Percentiles rank a stretch among this genome's conserved stretches.
These are phyloP conservation scores for Candida boidinii DNA, from an alignment of 805 yeast species.

Conservation along the genomic window DNA sequence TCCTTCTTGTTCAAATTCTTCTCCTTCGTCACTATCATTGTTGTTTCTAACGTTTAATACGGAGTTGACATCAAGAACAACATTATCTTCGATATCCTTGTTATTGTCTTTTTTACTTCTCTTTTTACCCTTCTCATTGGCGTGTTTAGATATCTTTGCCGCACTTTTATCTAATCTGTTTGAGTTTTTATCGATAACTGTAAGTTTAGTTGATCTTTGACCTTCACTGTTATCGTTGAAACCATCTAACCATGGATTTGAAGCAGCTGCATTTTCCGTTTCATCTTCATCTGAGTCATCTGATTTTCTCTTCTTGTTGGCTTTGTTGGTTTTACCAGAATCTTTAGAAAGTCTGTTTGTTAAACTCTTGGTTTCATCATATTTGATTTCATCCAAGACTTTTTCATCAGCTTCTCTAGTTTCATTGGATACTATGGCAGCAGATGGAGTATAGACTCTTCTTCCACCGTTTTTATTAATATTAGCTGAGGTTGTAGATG, in stretches of 20 bases:
- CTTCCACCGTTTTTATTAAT: constrained; percentile 63
- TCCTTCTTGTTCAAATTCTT: constrained; percentile 34
- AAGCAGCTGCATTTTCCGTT: constrained; percentile 11
- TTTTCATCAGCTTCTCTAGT: constrained; percentile 27
- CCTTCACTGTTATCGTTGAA: constrained; percentile 14
- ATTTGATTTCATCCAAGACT: constrained; percentile 35
- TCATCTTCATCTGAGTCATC: constrained; percentile 12
- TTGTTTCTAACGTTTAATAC: constrained; percentile 33
- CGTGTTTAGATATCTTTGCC: constrained; percentile 26
- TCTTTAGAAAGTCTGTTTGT: constrained; percentile 27
- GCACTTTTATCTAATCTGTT: constrained; percentile 39
- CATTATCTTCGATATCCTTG: constrained; percentile 29
- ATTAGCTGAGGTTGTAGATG: constrained; percentile 35
- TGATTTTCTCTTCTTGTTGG: constrained; percentile 3
- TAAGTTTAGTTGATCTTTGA: constrained; percentile 37
- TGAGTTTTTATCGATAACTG: constrained; percentile 40
- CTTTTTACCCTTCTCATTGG: constrained; percentile 16
- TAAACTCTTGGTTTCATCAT: constrained; percentile 42
- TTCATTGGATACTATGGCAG: constrained; percentile 29
- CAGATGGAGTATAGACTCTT: constrained; percentile 66
- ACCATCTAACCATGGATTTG: constrained; percentile 44
- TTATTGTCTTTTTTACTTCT: constrained; percentile 22
- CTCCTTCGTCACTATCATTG: constrained; percentile 21
- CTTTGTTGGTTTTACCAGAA: constrained; percentile 6
- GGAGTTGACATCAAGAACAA: constrained; percentile 39